Conservation (phyloP, 75 land plant species). For the Azolla pinnata region DNA sequence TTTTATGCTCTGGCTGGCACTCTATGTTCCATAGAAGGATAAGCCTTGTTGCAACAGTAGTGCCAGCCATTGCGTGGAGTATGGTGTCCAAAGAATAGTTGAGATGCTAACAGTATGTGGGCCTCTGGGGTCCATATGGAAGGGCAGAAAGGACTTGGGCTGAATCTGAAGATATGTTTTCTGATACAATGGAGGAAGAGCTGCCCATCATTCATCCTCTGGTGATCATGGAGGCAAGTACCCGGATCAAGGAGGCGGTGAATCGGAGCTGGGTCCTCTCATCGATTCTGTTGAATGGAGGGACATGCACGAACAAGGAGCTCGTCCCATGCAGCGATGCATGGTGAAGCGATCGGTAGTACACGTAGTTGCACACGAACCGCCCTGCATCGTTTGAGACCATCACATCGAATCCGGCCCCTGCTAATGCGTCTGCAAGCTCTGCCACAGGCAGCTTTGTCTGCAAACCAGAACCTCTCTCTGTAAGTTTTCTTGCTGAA, state of each 20-base stretch:
- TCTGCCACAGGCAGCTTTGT: constrained; percentile 57
- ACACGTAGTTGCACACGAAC: constrained; percentile 90
- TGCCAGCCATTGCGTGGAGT: too few species aligned
- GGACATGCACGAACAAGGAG: constrained; percentile 90
- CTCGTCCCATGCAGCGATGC: constrained; percentile 47
- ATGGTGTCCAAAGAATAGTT: too few species aligned
- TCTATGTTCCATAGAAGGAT: too few species aligned
- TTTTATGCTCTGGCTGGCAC: too few species aligned
- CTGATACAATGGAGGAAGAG: too few species aligned
- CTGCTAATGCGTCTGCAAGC: constrained; percentile 39
- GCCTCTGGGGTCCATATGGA: too few species aligned
- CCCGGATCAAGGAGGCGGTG: constrained; percentile 59
- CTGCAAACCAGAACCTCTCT: constrained; percentile 43
- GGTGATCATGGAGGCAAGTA: constrained; percentile 53
- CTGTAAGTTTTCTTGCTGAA: too few species aligned
- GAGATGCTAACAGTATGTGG: too few species aligned
- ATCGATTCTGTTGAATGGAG: constrained; percentile 65
- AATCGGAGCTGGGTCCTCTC: constrained; percentile 82
- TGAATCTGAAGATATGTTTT: too few species aligned
- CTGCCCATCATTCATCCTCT: too few species aligned
- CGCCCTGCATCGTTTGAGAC: constrained; percentile 87
- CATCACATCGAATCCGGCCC: constrained; percentile 60
- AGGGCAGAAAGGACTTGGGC: too few species aligned
- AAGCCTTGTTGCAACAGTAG: too few species aligned
- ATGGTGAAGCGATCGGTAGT: constrained; percentile 74